Conservation (phyloP, 2,329 filamentous ascomycete genomes). For the Cryphonectria parasitica region DNA sequence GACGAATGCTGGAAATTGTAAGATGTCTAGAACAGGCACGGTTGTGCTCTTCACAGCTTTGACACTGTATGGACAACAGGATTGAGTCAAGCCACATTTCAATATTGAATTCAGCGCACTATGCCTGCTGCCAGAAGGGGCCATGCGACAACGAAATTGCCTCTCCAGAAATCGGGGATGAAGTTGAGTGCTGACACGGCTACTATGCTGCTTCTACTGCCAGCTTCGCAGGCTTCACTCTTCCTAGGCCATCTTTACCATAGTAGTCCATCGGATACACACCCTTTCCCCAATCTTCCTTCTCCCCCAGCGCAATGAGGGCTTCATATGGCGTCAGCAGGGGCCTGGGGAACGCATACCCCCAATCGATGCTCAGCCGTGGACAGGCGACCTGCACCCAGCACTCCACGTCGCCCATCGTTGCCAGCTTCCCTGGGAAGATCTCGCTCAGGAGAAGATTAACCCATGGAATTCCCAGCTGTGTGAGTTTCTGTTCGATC, state of each 20-base stretch:
- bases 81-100: neutral
- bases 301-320: conserved; percentile 81
- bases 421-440: conserved; percentile 90
- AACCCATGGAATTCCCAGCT: conserved; percentile 76
- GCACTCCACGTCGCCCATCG: conserved; percentile 93
- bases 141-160: neutral
- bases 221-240: conserved; percentile 60
- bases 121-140: neutral
- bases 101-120: neutral
- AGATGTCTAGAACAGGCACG: neutral
- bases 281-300: conserved; percentile 73
- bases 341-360: conserved; percentile 89
- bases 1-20: neutral
- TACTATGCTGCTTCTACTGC: conserved; percentile 25
- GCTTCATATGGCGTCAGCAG: conserved; percentile 95
- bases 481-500: conserved; percentile 77
- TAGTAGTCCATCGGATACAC: conserved; percentile 99
- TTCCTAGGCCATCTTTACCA: conserved; percentile 84
- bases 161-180: neutral
- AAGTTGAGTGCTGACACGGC: neutral
- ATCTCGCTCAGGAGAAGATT: conserved; percentile 92
- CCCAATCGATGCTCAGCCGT: conserved; percentile 97
- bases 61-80: neutral
- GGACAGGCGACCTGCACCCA: conserved; percentile 99
- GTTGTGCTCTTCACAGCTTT: neutral